phyloP scores from a whole-genome alignment of 2,329 filamentous ascomycete species.

The Berkeleyomyces rouxiae region DNA sequence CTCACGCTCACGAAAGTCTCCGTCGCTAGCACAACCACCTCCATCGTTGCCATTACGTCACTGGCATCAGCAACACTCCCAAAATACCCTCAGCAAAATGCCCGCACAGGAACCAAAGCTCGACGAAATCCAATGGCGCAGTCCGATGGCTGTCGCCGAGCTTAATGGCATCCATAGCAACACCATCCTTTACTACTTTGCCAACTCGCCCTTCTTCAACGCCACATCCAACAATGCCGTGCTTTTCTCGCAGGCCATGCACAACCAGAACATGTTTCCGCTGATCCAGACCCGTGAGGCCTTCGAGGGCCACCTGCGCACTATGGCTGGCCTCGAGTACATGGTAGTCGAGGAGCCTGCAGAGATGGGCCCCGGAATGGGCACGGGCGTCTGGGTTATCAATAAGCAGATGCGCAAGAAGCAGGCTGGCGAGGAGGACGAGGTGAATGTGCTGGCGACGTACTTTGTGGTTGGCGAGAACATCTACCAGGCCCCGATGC shows the following conservation, averaged over 20 bases:
- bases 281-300: conserved; percentile 43
- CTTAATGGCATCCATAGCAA: conserved; percentile 48
- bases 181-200: conserved; percentile 50
- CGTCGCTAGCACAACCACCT: background rate
- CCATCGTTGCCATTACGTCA: background rate
- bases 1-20: background rate
- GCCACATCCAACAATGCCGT: conserved; percentile 50
- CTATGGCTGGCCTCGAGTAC: conserved; percentile 51
- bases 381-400: conserved; percentile 53
- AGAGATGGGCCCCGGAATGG: conserved; percentile 45
- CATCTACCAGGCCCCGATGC: conserved; percentile 47
- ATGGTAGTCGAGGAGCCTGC: conserved; percentile 48
- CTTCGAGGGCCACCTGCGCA: conserved; percentile 44
- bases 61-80: background rate
- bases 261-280: conserved; percentile 40
- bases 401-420: conserved; percentile 50
- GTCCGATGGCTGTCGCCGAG: conserved; percentile 30
- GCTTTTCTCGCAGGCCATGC: conserved; percentile 43
- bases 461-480: conserved; percentile 52
- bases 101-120: conserved; percentile 34
- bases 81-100: conserved; percentile 20
- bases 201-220: conserved; percentile 51
- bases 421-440: conserved; percentile 36
- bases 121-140: conserved; percentile 52
- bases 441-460: conserved; percentile 39